A percentile compares a stretch with the other conserved stretches of the same genome.
Conservation (phyloP, 2,329 filamentous ascomycete species). For the Aspergillus proliferans region DNA sequence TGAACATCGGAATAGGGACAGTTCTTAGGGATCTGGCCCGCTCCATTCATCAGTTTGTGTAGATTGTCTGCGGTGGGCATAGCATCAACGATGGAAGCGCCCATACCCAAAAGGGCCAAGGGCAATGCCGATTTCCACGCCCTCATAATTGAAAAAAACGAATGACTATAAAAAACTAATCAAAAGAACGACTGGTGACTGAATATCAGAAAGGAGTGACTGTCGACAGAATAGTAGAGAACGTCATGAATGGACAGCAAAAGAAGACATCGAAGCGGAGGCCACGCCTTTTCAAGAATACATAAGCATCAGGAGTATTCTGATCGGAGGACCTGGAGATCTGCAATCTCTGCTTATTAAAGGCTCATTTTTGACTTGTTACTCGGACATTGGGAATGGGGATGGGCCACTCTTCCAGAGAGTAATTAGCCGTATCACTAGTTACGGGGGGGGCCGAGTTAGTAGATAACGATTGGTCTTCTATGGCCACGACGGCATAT, state of each 20-base stretch:
- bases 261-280: not conserved
- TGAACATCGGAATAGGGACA: slow-evolving; percentile 16
- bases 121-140: not conserved
- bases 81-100: not conserved
- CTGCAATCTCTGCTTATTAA: not conserved
- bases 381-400: not conserved
- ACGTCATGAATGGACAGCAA: not conserved
- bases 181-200: not conserved
- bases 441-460: not conserved
- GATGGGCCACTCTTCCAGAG: not conserved
- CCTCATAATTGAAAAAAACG: not conserved
- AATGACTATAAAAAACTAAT: not conserved
- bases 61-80: not conserved
- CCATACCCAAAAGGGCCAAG: not conserved
- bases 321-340: not conserved
- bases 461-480: not conserved
- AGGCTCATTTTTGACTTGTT: not conserved
- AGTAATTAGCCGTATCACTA: not conserved
- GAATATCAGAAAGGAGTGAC: not conserved
- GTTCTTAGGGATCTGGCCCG: not conserved
- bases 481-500: too few species aligned
- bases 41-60: not conserved
- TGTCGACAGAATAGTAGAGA: not conserved
- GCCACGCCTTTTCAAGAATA: not conserved
- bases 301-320: not conserved